These are phyloP conservation scores for Tulasnella sp. DNA, from an alignment of 768 basidiomycete species.

Conservation along the genomic window DNA sequence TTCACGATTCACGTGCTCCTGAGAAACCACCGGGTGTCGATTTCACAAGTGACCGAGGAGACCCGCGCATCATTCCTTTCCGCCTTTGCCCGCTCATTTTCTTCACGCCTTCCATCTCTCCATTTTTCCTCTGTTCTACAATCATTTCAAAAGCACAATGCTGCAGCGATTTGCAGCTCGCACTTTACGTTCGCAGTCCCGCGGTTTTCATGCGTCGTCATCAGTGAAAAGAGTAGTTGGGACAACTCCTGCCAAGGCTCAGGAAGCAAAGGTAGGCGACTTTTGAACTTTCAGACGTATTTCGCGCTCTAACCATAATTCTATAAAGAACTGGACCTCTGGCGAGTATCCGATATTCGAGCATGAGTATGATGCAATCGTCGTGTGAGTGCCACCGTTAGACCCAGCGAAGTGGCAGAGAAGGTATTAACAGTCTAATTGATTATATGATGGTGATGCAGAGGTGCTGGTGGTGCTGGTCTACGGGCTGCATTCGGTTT, in stretches of 20 bases:
- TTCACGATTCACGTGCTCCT: no score
- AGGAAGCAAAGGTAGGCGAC: conserved; percentile 58
- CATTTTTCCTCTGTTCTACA: no score
- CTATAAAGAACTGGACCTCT: conserved; percentile 29
- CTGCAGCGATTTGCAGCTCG: no score
- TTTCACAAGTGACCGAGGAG: no score
- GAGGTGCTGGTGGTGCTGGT: conserved; percentile 96
- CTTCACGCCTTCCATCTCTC: no score
- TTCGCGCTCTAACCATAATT: conserved; percentile 14
- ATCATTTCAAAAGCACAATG: no score
- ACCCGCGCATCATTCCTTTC: no score
- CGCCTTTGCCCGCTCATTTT: no score
- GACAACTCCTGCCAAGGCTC: conserved; percentile 62
- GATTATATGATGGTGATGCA: conserved; percentile 32
- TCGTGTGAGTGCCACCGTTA: conserved; percentile 54
- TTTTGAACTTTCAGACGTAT: not conserved
- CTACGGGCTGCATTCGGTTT: conserved; percentile 96
- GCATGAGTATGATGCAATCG: conserved; percentile 97
- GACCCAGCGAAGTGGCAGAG: not conserved
- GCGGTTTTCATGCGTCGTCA: conserved; percentile 49
- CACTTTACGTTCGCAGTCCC: no score
- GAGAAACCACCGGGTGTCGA: no score
- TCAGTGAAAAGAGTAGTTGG: conserved; percentile 48
- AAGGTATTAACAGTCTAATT: not conserved
- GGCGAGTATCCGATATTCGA: conserved; percentile 95